Conservation (phyloP, 2,329 filamentous ascomycete genomes). For the Trichoderma sp. region DNA sequence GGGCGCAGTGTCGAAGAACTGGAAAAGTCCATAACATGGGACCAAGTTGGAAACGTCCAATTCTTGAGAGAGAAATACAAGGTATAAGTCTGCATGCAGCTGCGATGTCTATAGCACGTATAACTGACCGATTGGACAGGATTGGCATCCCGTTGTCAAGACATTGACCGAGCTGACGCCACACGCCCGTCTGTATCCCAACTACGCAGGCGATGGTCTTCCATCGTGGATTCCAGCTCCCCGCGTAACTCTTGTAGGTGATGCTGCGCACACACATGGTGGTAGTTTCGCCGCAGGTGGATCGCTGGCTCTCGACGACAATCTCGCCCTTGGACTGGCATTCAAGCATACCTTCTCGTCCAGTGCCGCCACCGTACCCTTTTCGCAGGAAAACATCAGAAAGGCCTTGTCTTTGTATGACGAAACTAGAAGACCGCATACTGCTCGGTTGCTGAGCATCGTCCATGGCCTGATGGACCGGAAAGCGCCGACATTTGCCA, state of each 20-base stretch:
- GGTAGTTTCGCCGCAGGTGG: constrained; percentile 46
- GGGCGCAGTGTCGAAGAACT: constrained; percentile 38
- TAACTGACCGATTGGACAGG: constrained; percentile 12
- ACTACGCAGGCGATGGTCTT: constrained; percentile 44
- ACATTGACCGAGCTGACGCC: constrained; percentile 46
- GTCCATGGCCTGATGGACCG: constrained; percentile 22
- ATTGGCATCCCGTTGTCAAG: constrained; percentile 47
- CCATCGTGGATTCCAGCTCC: constrained; percentile 42
- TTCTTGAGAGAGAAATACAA: constrained; percentile 42
- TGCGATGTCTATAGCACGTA: rapidly evolving
- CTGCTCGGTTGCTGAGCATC: constrained; percentile 26
- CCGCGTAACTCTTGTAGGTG: constrained; percentile 41
- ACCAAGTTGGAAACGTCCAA: constrained; percentile 42
- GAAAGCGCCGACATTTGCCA: constrained; percentile 9
- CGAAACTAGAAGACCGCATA: constrained; percentile 29
- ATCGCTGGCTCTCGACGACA: constrained; percentile 44
- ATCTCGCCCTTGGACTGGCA: constrained; percentile 27
- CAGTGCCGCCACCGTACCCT: background rate
- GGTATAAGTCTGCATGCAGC: background rate
- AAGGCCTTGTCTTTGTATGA: constrained; percentile 22
- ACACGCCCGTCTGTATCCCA: constrained; percentile 46
- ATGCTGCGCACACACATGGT: constrained; percentile 46
- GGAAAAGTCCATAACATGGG: constrained; percentile 42
- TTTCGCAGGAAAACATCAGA: constrained; percentile 1
- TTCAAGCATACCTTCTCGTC: constrained; percentile 10